Base-by-base conservation (phyloP, 306 rosid genomes). In the Ammopiptanthus mongolicus region DNA sequence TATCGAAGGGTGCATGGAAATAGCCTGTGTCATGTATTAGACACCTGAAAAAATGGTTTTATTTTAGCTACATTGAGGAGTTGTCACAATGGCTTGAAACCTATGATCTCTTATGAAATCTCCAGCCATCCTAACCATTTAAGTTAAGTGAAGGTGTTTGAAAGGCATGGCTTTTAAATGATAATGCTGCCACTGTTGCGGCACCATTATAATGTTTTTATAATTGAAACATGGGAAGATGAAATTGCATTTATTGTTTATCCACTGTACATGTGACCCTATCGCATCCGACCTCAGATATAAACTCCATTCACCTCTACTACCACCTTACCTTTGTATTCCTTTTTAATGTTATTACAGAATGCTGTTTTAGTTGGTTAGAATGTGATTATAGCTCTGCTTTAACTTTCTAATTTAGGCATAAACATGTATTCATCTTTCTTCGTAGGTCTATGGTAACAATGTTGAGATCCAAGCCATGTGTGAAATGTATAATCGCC, bases 401-500 rank as follows among this genome's bases (percentile, higher is more conserved):
- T 55, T 44, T 3, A 82, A 68, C 46, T 63, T 80, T 55, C 41
- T 22, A 55, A 61, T 56, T 2, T 67, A 57, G 57, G 62, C 28
- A 8, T 61, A 18, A 56, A 23, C 47, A 52, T 52, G 21, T 78
- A 46, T 47, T 50, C 31, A 14, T 77, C 6, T n/a, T 76, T 78
- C 51, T 44, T 82, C 82, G 74, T 90, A 95, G 99, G 99, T 90
- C 56, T 95, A 92, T 42, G 99, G 99, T 59, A 95, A 95, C 81
- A 95, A 95, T 86, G 87, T 78, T 75, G 99, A 95, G 91, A 95
- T 95, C 78, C 99, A 95, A 81, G 96, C 92, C 33, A 80, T 95
- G 68, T 88, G 87, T 66, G 99, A 95, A 82, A 95, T 95, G 97
- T 95, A 95, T 53, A 95, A 95, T 80, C 89, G 99, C 51, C 99